These are phyloP conservation scores for Ilyonectria robusta DNA, from an alignment of 2,329 filamentous ascomycete genomes.

Conservation along the genomic window DNA sequence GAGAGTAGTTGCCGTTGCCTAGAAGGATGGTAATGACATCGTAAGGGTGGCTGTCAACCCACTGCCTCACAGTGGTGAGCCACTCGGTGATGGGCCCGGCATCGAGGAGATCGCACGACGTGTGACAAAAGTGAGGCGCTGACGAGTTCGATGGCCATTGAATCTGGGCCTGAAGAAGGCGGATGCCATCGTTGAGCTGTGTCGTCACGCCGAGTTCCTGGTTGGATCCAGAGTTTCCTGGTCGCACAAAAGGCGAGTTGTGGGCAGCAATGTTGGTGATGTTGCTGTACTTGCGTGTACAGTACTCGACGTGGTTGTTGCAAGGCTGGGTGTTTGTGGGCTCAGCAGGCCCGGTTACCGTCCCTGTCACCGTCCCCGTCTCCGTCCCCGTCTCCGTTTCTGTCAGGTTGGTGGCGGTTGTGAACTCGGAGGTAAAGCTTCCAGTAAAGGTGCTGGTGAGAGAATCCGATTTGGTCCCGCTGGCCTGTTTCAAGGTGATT, in stretches of 20 bases:
- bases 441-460: conserved; percentile 63
- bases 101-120: conserved; percentile 85
- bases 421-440: conserved; percentile 54
- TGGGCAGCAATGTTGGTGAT: conserved; percentile 84
- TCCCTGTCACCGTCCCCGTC: conserved; percentile 60
- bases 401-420: conserved; percentile 53
- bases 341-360: conserved; percentile 49
- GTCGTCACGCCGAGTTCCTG: conserved; percentile 76
- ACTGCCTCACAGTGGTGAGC: conserved; percentile 76
- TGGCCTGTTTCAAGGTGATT: conserved; percentile 39
- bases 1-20: conserved; percentile 84
- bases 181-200: conserved; percentile 84
- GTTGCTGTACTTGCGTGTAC: conserved; percentile 82
- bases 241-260: conserved; percentile 83
- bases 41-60: conserved; percentile 84
- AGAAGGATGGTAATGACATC: conserved; percentile 91
- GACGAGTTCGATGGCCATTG: conserved; percentile 67
- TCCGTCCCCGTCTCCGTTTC: conserved; percentile 12
- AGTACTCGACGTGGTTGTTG: conserved; percentile 85
- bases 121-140: conserved; percentile 84
- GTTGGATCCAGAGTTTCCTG: conserved; percentile 82
- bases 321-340: conserved; percentile 83
- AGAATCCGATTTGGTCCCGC: conserved; percentile 29
- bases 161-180: conserved; percentile 75
- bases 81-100: conserved; percentile 83